Base-by-base conservation (phyloP, 148 eudicot genomes). In the Rhododendron henanense region DNA sequence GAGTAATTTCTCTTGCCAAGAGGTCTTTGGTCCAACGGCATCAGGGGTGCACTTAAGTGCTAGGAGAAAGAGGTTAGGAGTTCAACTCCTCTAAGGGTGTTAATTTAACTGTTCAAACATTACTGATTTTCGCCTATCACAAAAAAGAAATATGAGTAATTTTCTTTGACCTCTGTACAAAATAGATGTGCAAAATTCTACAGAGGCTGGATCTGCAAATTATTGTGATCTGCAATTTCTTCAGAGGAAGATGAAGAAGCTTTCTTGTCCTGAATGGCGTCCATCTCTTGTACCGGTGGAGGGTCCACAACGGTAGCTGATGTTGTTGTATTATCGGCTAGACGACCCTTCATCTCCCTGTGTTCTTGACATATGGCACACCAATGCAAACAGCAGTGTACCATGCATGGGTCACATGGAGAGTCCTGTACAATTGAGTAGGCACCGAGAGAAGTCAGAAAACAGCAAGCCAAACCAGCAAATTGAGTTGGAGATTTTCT, bases 301-400 rank as follows among this genome's bases (percentile, higher is more conserved):
- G 98, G 95, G 82, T 91, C 84, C 51, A 87, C 85, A 19, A 90
- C 78, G 5, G 94, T 90, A 50, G 67, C 39, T 15, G 35, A 3
- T 3, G 57, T 69, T 3, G 85, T 18, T 15, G 83, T 69, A 39
- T 81, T 81, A 31, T 93, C 94, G 11, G 92, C 84, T 45, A 94
- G 87, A 35, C 88, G 93, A 19, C 86, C 86, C 84, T 82, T 92
- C 93, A 92, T 92, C 85, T 95, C 97, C 83, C 97, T 81, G 85
- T 95, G 93, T 80, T 95, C 98, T 71, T 95, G 98, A 86, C 98
- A 95, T 25, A 93, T 73, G 25, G 98, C 98, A 74, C 98, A 95
- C 95, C 94, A 94, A 83, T 95, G 98, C 89, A 95, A 73, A 84
- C 93, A 94, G 44, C 97, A 94, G 51, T 94, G 97, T 80, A 94